Evolutionary conservation across 345 rosid genomes (phyloP), one percentile per base, ranked within the genome.

Genomic region (Noccaea bulbosa): DNA sequence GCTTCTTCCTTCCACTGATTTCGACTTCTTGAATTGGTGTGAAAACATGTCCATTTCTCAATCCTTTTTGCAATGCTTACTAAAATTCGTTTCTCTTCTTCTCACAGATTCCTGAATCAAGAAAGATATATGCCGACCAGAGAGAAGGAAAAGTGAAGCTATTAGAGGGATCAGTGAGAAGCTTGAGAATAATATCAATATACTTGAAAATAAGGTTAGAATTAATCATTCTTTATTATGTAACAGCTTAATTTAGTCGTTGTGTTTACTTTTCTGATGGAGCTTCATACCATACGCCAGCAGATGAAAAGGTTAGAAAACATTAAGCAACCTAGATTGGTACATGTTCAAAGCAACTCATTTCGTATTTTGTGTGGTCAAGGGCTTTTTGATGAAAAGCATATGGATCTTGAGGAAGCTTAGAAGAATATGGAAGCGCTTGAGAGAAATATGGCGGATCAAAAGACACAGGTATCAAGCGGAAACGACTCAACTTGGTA

Each of bases 151-250:
- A 94, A 79, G 95, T 88, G 58, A 83, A 80, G 79, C 84, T 89
- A 37, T 77, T 94, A 71, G 99, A 94, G 83, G 87, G 82, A 75
- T 94, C 99, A 47, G 85, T 68, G 91, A 92, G 79, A 90, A 89
- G 89, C 89, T 94, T 41, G 99, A 87, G 73, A 75, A 79, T 72
- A 94, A 93, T 15, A 73, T 91, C 69, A 81, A 89, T 60, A 87
- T 85, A 37, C 85, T 94, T 61, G 98, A 94, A 83, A 83, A 81
- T 78, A 82, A 94, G 91, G 99, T 94, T 43, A 70, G 81, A 44
- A 14, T 59, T 49, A 71, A 38, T 62, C 39, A 53, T 74, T 5
- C 1, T 57, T 38, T 59, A 17, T 54, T 54, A 67, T 34, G 60
- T 37, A 62, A 38, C 59, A 54, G 46, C 30, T 65, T 58, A 11